Percentiles rank a stretch among this genome's conserved stretches.
Conservation (phyloP, 2,329 filamentous ascomycete species). For the Fusarium lateritium region DNA sequence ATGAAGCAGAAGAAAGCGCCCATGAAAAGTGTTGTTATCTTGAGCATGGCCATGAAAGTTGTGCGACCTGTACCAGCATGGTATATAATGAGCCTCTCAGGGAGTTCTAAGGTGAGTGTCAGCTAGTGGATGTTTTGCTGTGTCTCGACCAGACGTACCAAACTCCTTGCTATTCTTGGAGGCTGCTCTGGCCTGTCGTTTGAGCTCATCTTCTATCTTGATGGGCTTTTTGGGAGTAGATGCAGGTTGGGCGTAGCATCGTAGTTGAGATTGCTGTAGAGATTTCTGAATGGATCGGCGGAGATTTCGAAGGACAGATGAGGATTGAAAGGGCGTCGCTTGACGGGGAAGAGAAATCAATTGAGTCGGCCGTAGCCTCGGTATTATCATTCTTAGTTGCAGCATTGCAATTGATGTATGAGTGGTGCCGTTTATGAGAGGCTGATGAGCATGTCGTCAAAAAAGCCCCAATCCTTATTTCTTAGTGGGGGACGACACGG, state of each 20-base stretch:
- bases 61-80: constrained; percentile 79
- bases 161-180: constrained; percentile 38
- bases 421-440: constrained; percentile 17
- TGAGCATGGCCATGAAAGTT: constrained; percentile 78
- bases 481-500: constrained; percentile 18
- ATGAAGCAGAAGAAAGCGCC: constrained; percentile 77
- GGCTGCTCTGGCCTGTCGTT: constrained; percentile 48
- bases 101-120: constrained; percentile 59
- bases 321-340: background rate
- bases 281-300: constrained; percentile 45
- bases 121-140: background rate
- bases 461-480: constrained; percentile 19
- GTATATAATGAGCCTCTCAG: constrained; percentile 77
- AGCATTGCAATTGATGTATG: constrained; percentile 34
- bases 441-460: constrained; percentile 25
- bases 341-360: constrained; percentile 10
- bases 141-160: constrained; percentile 21
- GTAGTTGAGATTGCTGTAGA: constrained; percentile 43
- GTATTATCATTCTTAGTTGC: constrained; percentile 40
- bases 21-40: constrained; percentile 79
- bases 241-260: constrained; percentile 47
- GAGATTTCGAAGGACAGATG: constrained; percentile 30
- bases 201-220: constrained; percentile 47
- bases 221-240: constrained; percentile 25
- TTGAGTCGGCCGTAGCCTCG: constrained; percentile 41